Evolutionary conservation across 75 land plant species (phyloP), one percentile per base, ranked within the genome.

Genomic region (Cupressus sempervirens): DNA sequence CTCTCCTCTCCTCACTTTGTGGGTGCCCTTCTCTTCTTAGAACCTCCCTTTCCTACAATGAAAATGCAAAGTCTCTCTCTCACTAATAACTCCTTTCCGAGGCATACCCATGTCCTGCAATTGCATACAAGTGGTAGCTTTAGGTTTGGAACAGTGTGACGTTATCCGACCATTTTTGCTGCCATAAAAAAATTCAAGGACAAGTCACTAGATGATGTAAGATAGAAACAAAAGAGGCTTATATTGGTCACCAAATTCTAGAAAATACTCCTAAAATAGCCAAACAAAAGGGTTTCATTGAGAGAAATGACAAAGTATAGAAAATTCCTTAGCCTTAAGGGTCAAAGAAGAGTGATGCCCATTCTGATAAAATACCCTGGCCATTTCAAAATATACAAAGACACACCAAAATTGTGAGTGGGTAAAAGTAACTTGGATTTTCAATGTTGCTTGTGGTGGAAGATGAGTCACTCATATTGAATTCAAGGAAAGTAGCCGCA

Each of bases 331-430:
- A 87, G 89, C 50, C 86, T 92, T 67, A 74, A 87, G 6, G 89
- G 82, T 30, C 76, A 83, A 30, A 84, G 88, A 1, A 87, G 93
- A 18, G 70, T 93, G 53, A 83, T 89, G 29, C 67, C 88, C 74
- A 91, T 95, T 90, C 83, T 96, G 68, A 88, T 77, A 74, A 92
- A 92, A 84, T 96, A 92, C 80, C 97, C 98, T 4, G 40, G 89
- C 73, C 82, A 92, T 32, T 96, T 96, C 76, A 40, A 83, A 50
- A 54, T 89, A 3, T 82, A 77, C 15, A 89, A 87, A 67, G 84
- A 81, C 40, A n/a, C n/a, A n/a, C n/a, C n/a, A n/a, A n/a, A n/a
- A n/a, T n/a, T n/a, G n/a, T n/a, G n/a, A n/a, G n/a, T n/a, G n/a
- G n/a, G n/a, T n/a, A n/a, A n/a, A n/a, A n/a, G n/a, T n/a, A n/a